Percentiles rank a stretch among this genome's conserved stretches.
phyloP scores from a whole-genome alignment of 108 stramenopile genomes.

The Cylindrotheca closterium region DNA sequence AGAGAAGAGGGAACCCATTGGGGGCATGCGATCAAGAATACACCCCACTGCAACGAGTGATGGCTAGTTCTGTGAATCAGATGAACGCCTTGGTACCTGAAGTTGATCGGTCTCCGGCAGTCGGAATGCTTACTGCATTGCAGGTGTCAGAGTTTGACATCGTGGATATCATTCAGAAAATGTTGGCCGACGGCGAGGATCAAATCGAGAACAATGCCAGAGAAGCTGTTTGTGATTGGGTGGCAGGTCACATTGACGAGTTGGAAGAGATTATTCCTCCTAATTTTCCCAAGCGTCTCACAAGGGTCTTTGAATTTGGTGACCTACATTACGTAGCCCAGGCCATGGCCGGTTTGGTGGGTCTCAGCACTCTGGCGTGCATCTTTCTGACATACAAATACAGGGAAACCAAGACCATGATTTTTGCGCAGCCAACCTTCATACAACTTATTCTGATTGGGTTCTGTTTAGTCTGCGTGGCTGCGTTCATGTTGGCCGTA shows the following conservation, averaged over 20 bases:
- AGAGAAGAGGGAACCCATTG: slow-evolving; percentile 10
- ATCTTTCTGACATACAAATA: slow-evolving; percentile 15
- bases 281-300: slow-evolving; percentile 14
- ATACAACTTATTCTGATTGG: slow-evolving; percentile 30
- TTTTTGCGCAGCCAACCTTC: slow-evolving; percentile 33
- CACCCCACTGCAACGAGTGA: background rate
- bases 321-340: background rate
- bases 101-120: slow-evolving; percentile 21
- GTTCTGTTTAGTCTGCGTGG: slow-evolving; percentile 22
- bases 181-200: background rate
- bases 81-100: background rate
- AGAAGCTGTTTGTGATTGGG: slow-evolving; percentile 39
- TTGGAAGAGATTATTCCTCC: slow-evolving; percentile 18
- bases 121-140: slow-evolving; percentile 12
- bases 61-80: background rate
- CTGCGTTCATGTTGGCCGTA: slow-evolving; percentile 18
- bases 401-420: slow-evolving; percentile 19
- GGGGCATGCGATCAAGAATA: slow-evolving; percentile 18
- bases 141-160: slow-evolving; percentile 14
- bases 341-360: slow-evolving; percentile 10
- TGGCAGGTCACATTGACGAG: slow-evolving; percentile 26
- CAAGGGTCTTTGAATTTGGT: background rate
- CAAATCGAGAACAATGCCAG: slow-evolving; percentile 21
- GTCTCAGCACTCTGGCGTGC: slow-evolving; percentile 2
- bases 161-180: slow-evolving; percentile 1